phyloP scores from a whole-genome alignment of 2,329 filamentous ascomycete genomes.

The Claviceps maximensis region DNA sequence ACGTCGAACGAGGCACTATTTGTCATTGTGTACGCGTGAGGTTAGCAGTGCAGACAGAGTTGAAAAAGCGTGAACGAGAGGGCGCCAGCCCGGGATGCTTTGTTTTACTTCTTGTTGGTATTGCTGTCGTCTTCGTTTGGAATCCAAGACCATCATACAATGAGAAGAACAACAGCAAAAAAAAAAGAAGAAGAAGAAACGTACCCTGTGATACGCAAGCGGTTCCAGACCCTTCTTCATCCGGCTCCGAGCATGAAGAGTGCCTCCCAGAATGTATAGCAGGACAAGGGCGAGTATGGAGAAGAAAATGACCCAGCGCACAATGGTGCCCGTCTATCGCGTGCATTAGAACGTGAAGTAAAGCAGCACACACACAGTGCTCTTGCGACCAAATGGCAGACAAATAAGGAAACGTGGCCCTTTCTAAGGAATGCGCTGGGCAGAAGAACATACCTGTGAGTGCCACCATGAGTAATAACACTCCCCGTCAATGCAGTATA shows the following conservation, averaged over 20 bases:
- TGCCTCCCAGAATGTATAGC: conserved; percentile 52
- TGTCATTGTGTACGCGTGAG: no score
- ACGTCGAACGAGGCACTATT: conserved; percentile 39
- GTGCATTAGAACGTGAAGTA: neutral
- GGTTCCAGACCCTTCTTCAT: conserved; percentile 53
- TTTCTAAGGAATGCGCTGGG: no score
- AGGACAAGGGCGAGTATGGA: conserved; percentile 44
- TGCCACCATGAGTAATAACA: conserved; percentile 16
- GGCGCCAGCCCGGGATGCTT: neutral
- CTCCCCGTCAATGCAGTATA: conserved; percentile 1
- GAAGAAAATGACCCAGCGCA: conserved; percentile 61
- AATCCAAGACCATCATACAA: neutral
- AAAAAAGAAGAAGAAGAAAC: conserved; percentile 10
- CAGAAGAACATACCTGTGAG: conserved; percentile 12
- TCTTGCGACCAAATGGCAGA: neutral
- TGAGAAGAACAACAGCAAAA: neutral
- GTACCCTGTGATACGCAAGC: conserved; percentile 56
- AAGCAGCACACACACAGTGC: neutral
- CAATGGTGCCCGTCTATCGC: conserved; percentile 43
- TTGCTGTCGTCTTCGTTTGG: neutral
- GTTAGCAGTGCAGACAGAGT: no score
- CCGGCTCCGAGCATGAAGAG: conserved; percentile 54
- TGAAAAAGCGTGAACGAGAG: no score
- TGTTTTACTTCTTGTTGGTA: no score
- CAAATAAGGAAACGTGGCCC: neutral